Base-by-base conservation (phyloP, 352 stramenopile species). In the Peronospora belbahrii region DNA sequence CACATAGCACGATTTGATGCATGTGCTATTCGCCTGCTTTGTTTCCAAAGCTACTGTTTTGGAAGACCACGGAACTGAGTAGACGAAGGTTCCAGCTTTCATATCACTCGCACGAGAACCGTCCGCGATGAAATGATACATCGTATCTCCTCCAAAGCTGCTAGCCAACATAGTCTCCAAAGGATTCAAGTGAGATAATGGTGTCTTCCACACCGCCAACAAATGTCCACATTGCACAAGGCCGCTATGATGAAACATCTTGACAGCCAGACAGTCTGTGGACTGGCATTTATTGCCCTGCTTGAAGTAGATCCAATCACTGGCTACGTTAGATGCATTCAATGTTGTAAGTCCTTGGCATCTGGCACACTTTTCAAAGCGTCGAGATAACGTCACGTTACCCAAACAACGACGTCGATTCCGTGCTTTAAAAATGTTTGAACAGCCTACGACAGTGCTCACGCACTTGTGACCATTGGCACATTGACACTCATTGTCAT, bases 291-390 rank as follows among this genome's bases (percentile, higher is more conserved):
- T 64, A 22, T 36, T 23, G 3, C 59, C 23, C 41, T 85, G 54
- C 18, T 83, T 88, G 53, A 85, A 90, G 53, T 74, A 67, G 22
- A 88, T 51, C 81, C 78, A 93, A 55, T 87, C 76, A 2, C 51
- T 55, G 3, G 62, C 51, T 22, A 86, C 54, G 42, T 86, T 85
- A 2, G 74, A 68, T 15, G 54, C 51, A 2, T 59, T 68, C 27
- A 74, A 64, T 2, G 48, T 62, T 4, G 74, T 87, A 20, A 85
- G 62, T 11, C 32, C 38, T 33, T 85, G 77, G 9, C 46, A 47
- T 0, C 67, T 33, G 1, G 72, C 74, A 23, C 75, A 87, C 22
- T 67, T 60, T 13, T 78, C 33, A 28, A 85, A 87, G 35, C 71
- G 73, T 27, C 54, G 43, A 23, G 67, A 39, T 32, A 85, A 47